Percentiles rank a stretch among this genome's conserved stretches.
phyloP scores from a whole-genome alignment of 345 rosid species.

The Raphanus sativus region DNA sequence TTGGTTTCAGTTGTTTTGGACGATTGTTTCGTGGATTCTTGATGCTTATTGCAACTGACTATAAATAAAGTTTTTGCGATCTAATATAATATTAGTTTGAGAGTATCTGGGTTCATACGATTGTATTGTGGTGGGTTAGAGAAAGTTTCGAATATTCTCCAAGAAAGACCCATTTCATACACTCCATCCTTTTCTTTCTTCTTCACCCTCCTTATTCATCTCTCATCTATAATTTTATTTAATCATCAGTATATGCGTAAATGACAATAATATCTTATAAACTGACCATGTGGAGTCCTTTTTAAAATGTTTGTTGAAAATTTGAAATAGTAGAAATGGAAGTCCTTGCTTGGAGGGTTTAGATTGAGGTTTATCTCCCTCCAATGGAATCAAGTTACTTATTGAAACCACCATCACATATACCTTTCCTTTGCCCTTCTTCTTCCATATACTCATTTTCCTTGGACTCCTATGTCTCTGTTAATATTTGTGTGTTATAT shows the following conservation, averaged over 20 bases:
- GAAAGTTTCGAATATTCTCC: constrained; percentile 15
- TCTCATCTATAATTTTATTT: background rate
- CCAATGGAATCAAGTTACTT: constrained; percentile 53
- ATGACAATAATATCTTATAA: background rate
- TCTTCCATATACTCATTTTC: constrained; percentile 41
- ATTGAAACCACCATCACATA: constrained; percentile 31
- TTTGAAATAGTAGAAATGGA: background rate
- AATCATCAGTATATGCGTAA: background rate
- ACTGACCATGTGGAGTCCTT: background rate
- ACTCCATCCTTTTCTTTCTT: constrained; percentile 34
- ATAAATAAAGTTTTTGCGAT: background rate
- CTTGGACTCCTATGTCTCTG: background rate
- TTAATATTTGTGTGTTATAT: background rate
- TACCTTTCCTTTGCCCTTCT: constrained; percentile 48
- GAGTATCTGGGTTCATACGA: background rate
- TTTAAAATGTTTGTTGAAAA: background rate
- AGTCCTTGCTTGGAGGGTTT: constrained; percentile 22
- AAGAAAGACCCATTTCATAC: background rate
- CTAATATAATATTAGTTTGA: background rate
- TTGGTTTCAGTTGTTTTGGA: background rate
- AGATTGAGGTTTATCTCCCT: constrained; percentile 27
- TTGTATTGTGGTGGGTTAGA: background rate
- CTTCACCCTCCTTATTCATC: background rate
- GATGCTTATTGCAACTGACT: background rate
- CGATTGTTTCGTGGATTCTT: background rate